Base-by-base conservation (phyloP, 2,329 filamentous ascomycete species). In the Beauveria brongniartii region DNA sequence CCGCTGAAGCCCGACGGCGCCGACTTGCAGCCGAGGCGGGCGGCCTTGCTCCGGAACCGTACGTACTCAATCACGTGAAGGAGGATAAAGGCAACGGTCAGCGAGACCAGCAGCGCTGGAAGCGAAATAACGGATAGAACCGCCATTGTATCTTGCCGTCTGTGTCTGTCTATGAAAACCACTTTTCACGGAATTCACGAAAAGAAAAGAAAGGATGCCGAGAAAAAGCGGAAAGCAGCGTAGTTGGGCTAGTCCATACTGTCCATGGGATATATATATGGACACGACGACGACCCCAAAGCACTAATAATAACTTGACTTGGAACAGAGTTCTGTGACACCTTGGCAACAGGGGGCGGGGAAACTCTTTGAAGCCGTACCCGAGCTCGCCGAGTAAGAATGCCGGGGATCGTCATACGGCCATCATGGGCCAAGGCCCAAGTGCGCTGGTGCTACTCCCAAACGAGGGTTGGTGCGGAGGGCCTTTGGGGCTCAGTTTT, bases 1-100 rank as follows among this genome's bases (percentile, higher is more conserved):
- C 48, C 50, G 26, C 26, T 16, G 41, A 59, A 44, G 50, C 61
- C 62, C 24, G 40, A 22, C 8, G 62, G 30, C 1, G 65, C 40
- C 5, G 62, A 54, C 28, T 65, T 55, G 58, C 67, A 69, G 61
- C 65, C 66, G 18, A 68, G 62, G 3, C 52, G 43, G 7, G 59
- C 30, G 7, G 34, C 46, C 26, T 50, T 44, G 34, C 8, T 47
- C 9, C 48, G 24, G 28, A 46, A 37, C 2, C 57, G 48, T 6
- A 59, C 14, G n/a, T 53, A 28, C 57, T 54, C 48, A 41, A 59
- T 53, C 26, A 53, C 5, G 0, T 5, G 40, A 5, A 53, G 14
- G 22, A 59, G 50, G 28, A 44, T 16, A 28, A 53, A 59, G 9
- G 57, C 48, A 5, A 59, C 48, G 2, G 41, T 20, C 48, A 59